Evolutionary conservation across 495 filamentous ascomycete genomes (phyloP), one percentile per base, ranked within the genome.

Genomic region (Hypoxylon perforatum): DNA sequence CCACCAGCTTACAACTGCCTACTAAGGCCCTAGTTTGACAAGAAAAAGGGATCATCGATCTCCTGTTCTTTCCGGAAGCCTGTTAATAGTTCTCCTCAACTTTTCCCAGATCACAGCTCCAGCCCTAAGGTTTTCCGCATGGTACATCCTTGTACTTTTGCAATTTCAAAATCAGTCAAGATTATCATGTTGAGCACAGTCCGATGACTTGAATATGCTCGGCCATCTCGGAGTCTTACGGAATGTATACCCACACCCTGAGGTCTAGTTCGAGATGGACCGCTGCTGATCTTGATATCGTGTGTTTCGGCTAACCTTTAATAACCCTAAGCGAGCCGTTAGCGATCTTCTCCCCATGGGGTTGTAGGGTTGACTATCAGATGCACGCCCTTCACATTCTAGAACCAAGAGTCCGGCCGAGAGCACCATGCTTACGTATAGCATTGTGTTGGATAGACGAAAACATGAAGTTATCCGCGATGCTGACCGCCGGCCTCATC

Each of bases 331-430:
- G 6, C 41, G 21, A 17, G 17, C 17, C 15, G n/a, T 21, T 10
- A 44, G 11, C 41, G 17, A 44, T 18, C 41, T 19, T 44, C 17
- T 44, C 41, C 41, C 41, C 41, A 44, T 21, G 41, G 41, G 41
- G 41, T 44, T 19, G 41, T 21, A 44, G 41, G 6, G 7, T 19
- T 44, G 41, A 6, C 41, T 9, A 14, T 8, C 41, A 44, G 17
- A 44, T 41, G 10, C 36, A 38, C 36, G 36, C 39, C 39, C 14
- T 18, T 8, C 41, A 21, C 17, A 17, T 44, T 19, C 41, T 18
- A 44, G 41, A 44, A 10, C 5, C 41, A 21, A 21, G 41, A 19
- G 17, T 19, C 41, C 7, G 15, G 15, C 41, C 41, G 41, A 44
- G 41, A 19, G 12, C 15, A 19, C 41, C 41, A 21, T 21, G 41